Evolutionary conservation across 441 rosid genomes (phyloP), one percentile per base, ranked within the genome.

Genomic region (Caryocar brasiliense): DNA sequence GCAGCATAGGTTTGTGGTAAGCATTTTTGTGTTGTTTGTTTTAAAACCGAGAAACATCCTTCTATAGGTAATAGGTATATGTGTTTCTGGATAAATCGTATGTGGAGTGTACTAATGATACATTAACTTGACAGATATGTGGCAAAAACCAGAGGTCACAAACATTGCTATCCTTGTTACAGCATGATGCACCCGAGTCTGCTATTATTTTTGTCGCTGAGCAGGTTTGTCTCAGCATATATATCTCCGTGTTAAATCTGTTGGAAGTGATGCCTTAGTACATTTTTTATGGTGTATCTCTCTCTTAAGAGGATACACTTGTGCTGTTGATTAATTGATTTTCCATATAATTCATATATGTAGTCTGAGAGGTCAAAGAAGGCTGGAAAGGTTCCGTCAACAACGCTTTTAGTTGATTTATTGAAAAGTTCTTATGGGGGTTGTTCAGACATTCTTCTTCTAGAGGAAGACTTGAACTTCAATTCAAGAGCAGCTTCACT

Each of bases 311-410:
- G 7, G 38, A 39, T 29, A 42, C 11, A 33, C 43, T 42, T 27
- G 3, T 39, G 26, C 9, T 29, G 37, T 47, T 18, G 47, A 30
- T 32, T 30, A 43, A 42, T 40, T 56, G 47, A 11, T 24, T 7
- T 1, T 1, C 24, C 15, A 14, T 1, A 6, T 25, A n/a, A 38
- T 35, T 41, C 43, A 52, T 40, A 4, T 27, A 7, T 66, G 54
- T 59, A 86, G 96, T 85, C 95, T 60, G 96, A 91, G 78, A 91
- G 78, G 75, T 86, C 91, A 10, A 87, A 86, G 57, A 87, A 72
- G 65, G 86, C 79, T 57, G 96, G 96, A 52, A 75, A 81, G 56
- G 75, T 66, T 50, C 85, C 88, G 5, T 70, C 95, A 12, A 72
- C 80, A 10, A 58, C 82, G 56, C 75, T 72, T 45, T 43, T 91